Percentiles rank a stretch among this genome's conserved stretches.
phyloP scores from a whole-genome alignment of 495 filamentous ascomycete genomes.

The Margaritispora aquatica region DNA sequence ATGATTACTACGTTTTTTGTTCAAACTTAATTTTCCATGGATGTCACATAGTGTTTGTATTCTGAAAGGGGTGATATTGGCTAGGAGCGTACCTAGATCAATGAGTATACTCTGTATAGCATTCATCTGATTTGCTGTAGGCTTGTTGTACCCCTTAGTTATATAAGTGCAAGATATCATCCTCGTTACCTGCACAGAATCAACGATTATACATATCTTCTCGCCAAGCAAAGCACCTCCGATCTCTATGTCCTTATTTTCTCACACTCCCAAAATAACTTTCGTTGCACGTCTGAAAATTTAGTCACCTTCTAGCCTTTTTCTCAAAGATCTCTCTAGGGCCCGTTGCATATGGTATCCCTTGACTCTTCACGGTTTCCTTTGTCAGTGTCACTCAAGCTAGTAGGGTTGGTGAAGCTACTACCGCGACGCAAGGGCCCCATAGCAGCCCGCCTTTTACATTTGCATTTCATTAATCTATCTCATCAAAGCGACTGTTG shows the following conservation, averaged over 20 bases:
- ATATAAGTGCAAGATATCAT: no score
- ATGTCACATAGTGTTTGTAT: neutral
- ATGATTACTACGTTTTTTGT: conserved; percentile 16
- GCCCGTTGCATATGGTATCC: no score
- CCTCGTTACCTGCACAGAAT: no score
- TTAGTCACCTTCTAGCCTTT: neutral
- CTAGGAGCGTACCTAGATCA: neutral
- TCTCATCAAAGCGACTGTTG: neutral
- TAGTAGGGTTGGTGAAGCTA: neutral
- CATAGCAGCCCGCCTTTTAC: neutral
- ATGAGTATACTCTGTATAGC: neutral
- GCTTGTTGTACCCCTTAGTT: no score
- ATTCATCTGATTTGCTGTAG: neutral
- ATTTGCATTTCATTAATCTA: neutral
- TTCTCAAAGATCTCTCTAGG: neutral
- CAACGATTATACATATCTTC: no score
- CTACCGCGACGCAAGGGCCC: neutral
- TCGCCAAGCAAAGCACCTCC: no score
- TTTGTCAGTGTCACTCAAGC: neutral
- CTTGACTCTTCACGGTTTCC: no score
- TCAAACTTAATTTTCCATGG: neutral
- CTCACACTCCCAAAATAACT: no score
- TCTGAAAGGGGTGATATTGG: neutral
- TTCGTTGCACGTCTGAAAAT: neutral
- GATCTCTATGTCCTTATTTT: no score